Evolutionary conservation across 2,329 filamentous ascomycete species (phyloP).

Genomic region (Xylaria sp.): DNA sequence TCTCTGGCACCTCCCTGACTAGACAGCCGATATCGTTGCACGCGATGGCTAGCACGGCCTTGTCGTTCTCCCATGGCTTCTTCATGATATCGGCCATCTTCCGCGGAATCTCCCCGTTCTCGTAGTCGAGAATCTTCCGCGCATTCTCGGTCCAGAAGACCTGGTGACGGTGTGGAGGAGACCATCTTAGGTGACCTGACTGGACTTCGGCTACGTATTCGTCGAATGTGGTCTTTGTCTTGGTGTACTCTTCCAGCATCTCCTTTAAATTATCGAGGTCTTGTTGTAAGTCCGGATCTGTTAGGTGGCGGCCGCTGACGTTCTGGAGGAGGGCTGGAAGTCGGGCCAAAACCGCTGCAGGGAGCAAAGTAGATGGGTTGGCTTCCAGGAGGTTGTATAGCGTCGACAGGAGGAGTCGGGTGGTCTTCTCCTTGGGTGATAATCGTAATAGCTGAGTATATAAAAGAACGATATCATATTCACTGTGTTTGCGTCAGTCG

Average conservation of each 20-base stretch:
- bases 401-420: constrained; percentile 84
- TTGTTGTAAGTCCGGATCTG: constrained; percentile 66
- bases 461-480: constrained; percentile 88
- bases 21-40: constrained; percentile 90
- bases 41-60: constrained; percentile 86
- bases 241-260: constrained; percentile 67
- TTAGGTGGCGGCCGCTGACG: constrained; percentile 62
- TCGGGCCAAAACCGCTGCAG: constrained; percentile 82
- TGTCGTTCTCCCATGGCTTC: constrained; percentile 75
- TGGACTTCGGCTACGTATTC: constrained; percentile 88
- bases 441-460: constrained; percentile 91
- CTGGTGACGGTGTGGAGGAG: constrained; percentile 82
- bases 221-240: constrained; percentile 77
- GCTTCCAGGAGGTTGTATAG: constrained; percentile 79
- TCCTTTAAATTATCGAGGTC: constrained; percentile 64
- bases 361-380: constrained; percentile 74
- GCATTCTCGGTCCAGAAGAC: constrained; percentile 94
- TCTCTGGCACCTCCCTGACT: constrained; percentile 88
- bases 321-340: constrained; percentile 71
- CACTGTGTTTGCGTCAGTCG: constrained; percentile 56
- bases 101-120: constrained; percentile 76
- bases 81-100: constrained; percentile 84
- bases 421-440: constrained; percentile 98
- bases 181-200: constrained; percentile 88
- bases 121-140: constrained; percentile 79